phyloP scores from a whole-genome alignment of 352 stramenopile species.

The Globisporangium apiculatum region DNA sequence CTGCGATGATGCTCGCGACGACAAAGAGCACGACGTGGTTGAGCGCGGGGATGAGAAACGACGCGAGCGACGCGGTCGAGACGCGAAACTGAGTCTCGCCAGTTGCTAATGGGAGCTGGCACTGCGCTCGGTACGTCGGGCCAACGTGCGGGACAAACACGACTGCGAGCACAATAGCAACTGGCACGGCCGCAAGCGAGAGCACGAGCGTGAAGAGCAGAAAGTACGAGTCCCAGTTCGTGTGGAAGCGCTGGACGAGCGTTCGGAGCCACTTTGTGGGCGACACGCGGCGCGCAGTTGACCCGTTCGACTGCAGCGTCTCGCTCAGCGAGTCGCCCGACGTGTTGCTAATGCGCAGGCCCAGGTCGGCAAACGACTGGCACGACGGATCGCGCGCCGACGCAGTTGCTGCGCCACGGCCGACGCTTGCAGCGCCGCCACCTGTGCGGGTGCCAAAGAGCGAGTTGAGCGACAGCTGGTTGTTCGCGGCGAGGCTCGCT shows the following conservation, averaged over 20 bases:
- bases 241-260: slow-evolving; percentile 45
- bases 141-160: slow-evolving; percentile 17
- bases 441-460: slow-evolving; percentile 3
- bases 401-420: slow-evolving; percentile 3
- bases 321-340: slow-evolving; percentile 14
- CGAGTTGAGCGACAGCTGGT: slow-evolving; percentile 11
- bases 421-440: slow-evolving; percentile 1
- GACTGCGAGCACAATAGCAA: slow-evolving; percentile 31
- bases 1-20: slow-evolving; percentile 51
- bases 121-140: slow-evolving; percentile 27
- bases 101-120: slow-evolving; percentile 25
- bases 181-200: slow-evolving; percentile 36
- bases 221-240: slow-evolving; percentile 77
- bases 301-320: slow-evolving; percentile 5
- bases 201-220: slow-evolving; percentile 46
- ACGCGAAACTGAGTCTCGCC: slow-evolving; percentile 16
- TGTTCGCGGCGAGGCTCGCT: slow-evolving; percentile 1
- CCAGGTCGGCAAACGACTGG: slow-evolving; percentile 18
- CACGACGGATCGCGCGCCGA: slow-evolving; percentile 14
- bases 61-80: slow-evolving; percentile 37
- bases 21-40: slow-evolving; percentile 70
- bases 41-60: slow-evolving; percentile 45
- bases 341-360: slow-evolving; percentile 5
- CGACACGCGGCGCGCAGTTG: slow-evolving; percentile 1
- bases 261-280: slow-evolving; percentile 19